These are phyloP conservation scores for Solioccasus polychromus DNA, from an alignment of 768 basidiomycete species.

Conservation along the genomic window DNA sequence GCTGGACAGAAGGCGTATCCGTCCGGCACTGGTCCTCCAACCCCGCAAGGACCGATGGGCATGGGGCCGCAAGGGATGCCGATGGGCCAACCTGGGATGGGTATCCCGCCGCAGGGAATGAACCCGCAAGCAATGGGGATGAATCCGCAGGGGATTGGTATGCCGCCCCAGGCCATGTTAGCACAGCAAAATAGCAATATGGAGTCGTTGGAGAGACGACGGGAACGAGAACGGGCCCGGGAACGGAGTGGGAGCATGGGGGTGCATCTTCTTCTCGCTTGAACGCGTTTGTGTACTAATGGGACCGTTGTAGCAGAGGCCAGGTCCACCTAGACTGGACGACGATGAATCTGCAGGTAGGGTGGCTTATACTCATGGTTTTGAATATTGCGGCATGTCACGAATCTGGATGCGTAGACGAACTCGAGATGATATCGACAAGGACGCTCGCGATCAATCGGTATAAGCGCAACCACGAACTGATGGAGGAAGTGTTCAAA, in stretches of 20 bases:
- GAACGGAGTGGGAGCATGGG: constrained; percentile 43
- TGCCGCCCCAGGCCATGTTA: constrained; percentile 57
- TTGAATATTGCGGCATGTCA: background rate
- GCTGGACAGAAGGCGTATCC: constrained; percentile 63
- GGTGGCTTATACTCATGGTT: constrained; percentile 8
- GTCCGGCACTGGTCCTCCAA: constrained; percentile 32
- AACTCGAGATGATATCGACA: constrained; percentile 68
- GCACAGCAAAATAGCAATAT: constrained; percentile 71
- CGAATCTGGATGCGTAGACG: constrained; percentile 38
- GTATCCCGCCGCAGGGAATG: constrained; percentile 25
- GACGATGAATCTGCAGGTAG: constrained; percentile 69
- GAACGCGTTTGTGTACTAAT: background rate
- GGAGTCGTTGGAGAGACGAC: constrained; percentile 64
- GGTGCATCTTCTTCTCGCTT: constrained; percentile 29
- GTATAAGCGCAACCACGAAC: constrained; percentile 78
- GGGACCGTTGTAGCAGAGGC: constrained; percentile 24
- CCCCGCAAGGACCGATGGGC: constrained; percentile 24
- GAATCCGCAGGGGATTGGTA: constrained; percentile 23
- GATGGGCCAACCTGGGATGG: constrained; percentile 24
- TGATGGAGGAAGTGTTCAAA: constrained; percentile 81
- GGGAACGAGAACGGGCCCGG: constrained; percentile 56
- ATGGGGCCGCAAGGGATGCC: constrained; percentile 26
- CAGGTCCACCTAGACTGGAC: constrained; percentile 35
- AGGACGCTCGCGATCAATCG: constrained; percentile 68
- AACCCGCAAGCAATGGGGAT: constrained; percentile 24